These are phyloP conservation scores for Tillandsia fasciculata DNA, from an alignment of 176 grass and related monocot genomes.

Conservation along the genomic window DNA sequence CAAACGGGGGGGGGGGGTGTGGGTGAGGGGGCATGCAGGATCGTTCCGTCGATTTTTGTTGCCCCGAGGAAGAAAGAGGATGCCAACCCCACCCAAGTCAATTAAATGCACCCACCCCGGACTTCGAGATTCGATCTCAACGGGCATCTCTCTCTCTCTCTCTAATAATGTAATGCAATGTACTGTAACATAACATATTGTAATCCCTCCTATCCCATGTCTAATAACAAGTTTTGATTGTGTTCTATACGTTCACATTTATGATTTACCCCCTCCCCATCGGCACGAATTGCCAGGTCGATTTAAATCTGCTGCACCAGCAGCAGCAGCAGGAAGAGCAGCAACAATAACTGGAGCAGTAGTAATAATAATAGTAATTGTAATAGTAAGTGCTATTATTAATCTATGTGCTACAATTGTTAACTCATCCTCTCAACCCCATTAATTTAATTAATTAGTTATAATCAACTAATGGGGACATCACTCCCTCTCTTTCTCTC, in stretches of 20 bases:
- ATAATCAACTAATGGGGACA: too few relatives aligned
- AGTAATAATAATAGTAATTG: not conserved
- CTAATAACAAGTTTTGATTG: too few relatives aligned
- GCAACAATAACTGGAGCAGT: not conserved
- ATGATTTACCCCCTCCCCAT: not conserved
- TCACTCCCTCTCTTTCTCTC: too few relatives aligned
- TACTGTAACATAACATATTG: too few relatives aligned
- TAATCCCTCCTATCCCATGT: too few relatives aligned
- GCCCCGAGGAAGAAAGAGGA: not conserved
- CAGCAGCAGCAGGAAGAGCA: not conserved
- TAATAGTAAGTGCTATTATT: not conserved
- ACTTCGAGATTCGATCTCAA: conserved; percentile 7
- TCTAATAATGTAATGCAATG: too few relatives aligned
- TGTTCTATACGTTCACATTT: not conserved
- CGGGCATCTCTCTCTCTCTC: not conserved
- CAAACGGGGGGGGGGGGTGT: not conserved
- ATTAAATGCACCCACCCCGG: not conserved
- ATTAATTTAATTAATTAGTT: too few relatives aligned
- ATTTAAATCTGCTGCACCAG: not conserved
- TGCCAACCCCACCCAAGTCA: not conserved
- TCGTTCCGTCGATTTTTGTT: not conserved
- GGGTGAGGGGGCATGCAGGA: not conserved
- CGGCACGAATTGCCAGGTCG: not conserved
- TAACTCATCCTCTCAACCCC: too few relatives aligned
- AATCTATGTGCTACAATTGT: too few relatives aligned